Conservation (phyloP, 2,329 filamentous ascomycete genomes). For the Aspergillus sp. region DNA sequence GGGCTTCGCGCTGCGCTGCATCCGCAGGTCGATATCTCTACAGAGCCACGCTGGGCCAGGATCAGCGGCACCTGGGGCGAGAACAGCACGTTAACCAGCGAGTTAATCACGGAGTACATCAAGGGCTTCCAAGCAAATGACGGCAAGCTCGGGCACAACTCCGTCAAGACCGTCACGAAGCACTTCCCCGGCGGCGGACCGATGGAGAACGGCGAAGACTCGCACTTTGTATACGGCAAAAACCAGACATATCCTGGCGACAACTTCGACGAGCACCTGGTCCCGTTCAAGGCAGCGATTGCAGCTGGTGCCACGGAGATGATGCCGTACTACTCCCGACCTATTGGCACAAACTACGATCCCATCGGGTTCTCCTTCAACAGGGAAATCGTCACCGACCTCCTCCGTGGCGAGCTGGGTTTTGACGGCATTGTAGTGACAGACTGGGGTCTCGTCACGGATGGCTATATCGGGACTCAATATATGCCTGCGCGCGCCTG, state of each 20-base stretch:
- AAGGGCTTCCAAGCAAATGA: not conserved
- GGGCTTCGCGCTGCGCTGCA: conserved; percentile 4
- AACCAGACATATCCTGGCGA: conserved; percentile 1
- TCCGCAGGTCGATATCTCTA: conserved; percentile 3
- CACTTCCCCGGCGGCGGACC: conserved; percentile 4
- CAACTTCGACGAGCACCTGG: not conserved
- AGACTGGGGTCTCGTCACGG: conserved; percentile 7
- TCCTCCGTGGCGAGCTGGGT: not conserved
- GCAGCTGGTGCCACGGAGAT: not conserved
- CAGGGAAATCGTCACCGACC: conserved; percentile 1
- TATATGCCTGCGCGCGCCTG: conserved; percentile 1
- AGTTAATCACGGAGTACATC: not conserved
- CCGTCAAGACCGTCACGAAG: not conserved
- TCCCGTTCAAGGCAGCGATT: not conserved
- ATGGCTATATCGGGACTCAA: not conserved
- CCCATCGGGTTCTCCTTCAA: not conserved
- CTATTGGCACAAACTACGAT: not conserved
- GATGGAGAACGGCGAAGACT: not conserved
- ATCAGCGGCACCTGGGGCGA: conserved; percentile 3
- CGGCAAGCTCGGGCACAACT: not conserved
- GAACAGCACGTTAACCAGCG: not conserved
- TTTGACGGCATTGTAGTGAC: conserved; percentile 1
- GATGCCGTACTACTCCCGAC: conserved; percentile 5
- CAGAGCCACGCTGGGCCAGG: not conserved
- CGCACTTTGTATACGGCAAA: conserved; percentile 2